Base-by-base conservation (phyloP, 768 basidiomycete genomes). In the Phlegmacium glaucopus region DNA sequence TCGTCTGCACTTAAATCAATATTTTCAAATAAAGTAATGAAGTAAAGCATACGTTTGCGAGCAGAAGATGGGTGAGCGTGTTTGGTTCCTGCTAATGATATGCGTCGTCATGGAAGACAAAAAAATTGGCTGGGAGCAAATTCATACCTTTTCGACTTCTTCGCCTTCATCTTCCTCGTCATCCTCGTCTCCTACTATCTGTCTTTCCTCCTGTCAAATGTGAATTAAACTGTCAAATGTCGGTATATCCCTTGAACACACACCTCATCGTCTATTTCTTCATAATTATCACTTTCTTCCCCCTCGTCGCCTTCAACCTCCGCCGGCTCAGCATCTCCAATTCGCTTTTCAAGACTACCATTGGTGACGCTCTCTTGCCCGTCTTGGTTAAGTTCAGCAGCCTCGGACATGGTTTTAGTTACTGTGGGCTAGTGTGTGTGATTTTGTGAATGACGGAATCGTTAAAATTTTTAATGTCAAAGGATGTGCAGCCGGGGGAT, bases 271-370 rank as follows among this genome's bases (percentile, higher is more conserved):
- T 62, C 62, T 5, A 39, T 56, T 44, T 54, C 56, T 13, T 60
- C 56, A 25, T 61, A 61, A 25, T 61, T 61, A 42, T 65, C 61
- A 42, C 60, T 61, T 18, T 67, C 65, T 7, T 62, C 59, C 35
- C 57, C 54, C 22, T 57, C 59, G 9, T 55, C 60, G 29, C 30
- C 57, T 32, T 56, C 49, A 25, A 36, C 30, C 12, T 45, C 42
- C n/a, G 22, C 26, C 9, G 22, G 27, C 9, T 6, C 39, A 9
- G 12, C 22, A 13, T 15, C 37, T 10, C 17, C 16, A 8, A 42
- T 39, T 9, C 17, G 12, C 18, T 51, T 47, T 22, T 18, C 47
- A 28, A 40, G 10, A 25, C 12, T 29, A 6, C 50, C 41, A 25
- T 52, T 47, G 18, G 38, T 45, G 34, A 37, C 48, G 6, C 11